Base-by-base conservation (phyloP, 352 stramenopile genomes). In the Phytophthora crassamura region DNA sequence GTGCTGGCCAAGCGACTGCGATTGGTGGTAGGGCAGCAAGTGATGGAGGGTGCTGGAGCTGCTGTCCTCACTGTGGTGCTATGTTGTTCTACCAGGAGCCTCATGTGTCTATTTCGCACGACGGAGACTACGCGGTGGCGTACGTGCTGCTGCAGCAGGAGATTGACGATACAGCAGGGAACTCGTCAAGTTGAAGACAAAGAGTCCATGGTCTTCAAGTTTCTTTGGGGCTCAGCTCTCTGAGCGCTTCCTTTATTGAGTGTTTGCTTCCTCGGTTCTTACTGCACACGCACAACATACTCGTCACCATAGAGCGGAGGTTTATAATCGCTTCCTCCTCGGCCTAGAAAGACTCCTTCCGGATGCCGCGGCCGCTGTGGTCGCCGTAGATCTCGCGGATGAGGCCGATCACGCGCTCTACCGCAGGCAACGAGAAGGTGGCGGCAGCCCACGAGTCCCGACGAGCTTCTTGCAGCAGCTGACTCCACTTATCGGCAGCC, bases 51-150 rank as follows among this genome's bases (percentile, higher is more conserved):
- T 30, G 53, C 10, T 9, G 18, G 48, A 18, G n/a, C 7, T 22
- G 18, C 11, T 9, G 8, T 32, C 7, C 20, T 69, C 25, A 45
- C 22, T 49, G 3, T 40, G n/a, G 30, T 75, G 22, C 4, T 50
- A 28, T 18, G 20, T 6, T 59, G 7, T 61, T 32, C 7, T 50
- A 41, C 20, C 58, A 93, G 80, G 78, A 83, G 1, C 47, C 82
- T 10, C 77, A 85, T 41, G 84, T 94, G 28, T 93, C 85, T 39
- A 71, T 95, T 30, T 93, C 85, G 9, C 88, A 95, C 42, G 88
- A 95, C 54, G 73, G 80, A n/a, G 79, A 94, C 65, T 93, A 93
- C 67, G 86, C 88, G 10, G 56, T 93, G 33, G 88, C 88, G 5
- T 89, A 90, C 48, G 88, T 95, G 40, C 62, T 95, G 16, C 67